Percentiles rank a stretch among this genome's conserved stretches.
Conservation (phyloP, 139 green algal genomes). For the Closterium sp. region DNA sequence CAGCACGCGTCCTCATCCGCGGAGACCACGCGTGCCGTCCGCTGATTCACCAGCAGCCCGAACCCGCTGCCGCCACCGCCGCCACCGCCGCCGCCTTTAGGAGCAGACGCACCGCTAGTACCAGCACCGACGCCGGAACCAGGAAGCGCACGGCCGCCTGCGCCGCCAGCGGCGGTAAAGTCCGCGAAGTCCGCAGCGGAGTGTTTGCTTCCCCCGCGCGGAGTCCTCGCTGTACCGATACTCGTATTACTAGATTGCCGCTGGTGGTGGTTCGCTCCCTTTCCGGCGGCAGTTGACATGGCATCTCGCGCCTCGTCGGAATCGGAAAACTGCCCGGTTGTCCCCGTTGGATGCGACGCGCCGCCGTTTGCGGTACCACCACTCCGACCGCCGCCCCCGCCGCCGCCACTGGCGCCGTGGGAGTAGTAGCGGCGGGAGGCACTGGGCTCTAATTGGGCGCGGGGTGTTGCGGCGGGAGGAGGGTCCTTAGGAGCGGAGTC, state of each 20-base stretch:
- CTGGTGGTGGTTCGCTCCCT: not conserved
- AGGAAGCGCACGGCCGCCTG: not conserved
- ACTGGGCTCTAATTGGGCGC: not conserved
- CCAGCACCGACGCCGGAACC: too few relatives aligned
- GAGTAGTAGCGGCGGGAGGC: not conserved
- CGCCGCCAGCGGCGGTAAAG: not conserved
- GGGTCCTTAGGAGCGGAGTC: too few relatives aligned
- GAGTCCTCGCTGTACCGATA: not conserved
- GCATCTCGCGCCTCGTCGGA: not conserved
- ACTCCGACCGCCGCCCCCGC: not conserved
- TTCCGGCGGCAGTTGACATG: not conserved
- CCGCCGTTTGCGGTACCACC: not conserved
- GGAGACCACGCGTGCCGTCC: not conserved
- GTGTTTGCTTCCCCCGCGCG: not conserved
- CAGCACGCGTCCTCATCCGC: not conserved
- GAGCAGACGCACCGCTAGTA: not conserved
- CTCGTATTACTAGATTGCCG: not conserved
- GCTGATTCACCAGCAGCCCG: not conserved
- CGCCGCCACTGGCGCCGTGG: too few relatives aligned
- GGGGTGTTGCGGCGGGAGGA: not conserved
- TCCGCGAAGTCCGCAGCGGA: not conserved
- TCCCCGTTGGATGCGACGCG: not conserved
- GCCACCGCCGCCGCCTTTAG: not conserved
- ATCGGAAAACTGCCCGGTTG: not conserved
- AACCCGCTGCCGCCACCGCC: not conserved